Evolutionary conservation across 2,329 filamentous ascomycete genomes (phyloP).

Genomic region (Alternaria consortialis): DNA sequence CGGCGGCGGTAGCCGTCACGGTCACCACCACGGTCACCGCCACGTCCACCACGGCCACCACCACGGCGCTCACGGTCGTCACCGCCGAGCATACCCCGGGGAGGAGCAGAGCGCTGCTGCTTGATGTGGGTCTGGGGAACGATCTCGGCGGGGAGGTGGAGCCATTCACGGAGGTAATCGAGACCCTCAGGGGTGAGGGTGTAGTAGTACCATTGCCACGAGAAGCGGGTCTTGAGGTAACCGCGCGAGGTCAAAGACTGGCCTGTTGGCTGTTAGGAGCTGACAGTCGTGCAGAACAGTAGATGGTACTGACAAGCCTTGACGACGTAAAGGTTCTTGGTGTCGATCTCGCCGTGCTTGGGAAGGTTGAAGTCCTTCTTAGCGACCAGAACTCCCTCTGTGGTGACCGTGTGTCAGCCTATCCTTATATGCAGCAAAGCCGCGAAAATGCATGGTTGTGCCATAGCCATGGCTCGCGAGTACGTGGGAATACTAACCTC

Average conservation of each 20-base stretch:
- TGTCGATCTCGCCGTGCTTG: constrained; percentile 98
- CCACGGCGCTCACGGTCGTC: constrained; percentile 85
- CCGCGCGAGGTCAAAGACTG: constrained; percentile 98
- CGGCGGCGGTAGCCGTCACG: constrained; percentile 87
- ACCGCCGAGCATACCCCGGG: constrained; percentile 93
- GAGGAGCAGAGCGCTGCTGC: constrained; percentile 98
- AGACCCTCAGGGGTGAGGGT: constrained; percentile 99
- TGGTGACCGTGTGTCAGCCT: constrained; percentile 56
- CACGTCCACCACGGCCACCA: constrained; percentile 69
- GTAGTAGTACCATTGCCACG: constrained; percentile 84
- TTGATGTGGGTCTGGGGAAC: constrained; percentile 99
- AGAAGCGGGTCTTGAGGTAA: constrained; percentile 99
- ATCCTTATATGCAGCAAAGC: constrained; percentile 50
- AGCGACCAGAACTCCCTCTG: constrained; percentile 87
- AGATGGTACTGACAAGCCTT: constrained; percentile 74
- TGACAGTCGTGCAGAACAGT: neutral
- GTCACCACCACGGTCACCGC: constrained; percentile 71
- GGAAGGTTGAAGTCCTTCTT: constrained; percentile 99
- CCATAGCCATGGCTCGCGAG: constrained; percentile 51
- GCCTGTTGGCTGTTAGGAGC: constrained; percentile 44
- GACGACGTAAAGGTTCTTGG: constrained; percentile 99
- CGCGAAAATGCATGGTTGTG: constrained; percentile 44
- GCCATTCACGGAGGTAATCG: constrained; percentile 99
- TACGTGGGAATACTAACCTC: constrained; percentile 49
- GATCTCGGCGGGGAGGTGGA: constrained; percentile 99